Percentiles rank a stretch among this genome's conserved stretches.
These are phyloP conservation scores for Gracilaria caudata DNA, from an alignment of 23 red algal species.

Conservation along the genomic window DNA sequence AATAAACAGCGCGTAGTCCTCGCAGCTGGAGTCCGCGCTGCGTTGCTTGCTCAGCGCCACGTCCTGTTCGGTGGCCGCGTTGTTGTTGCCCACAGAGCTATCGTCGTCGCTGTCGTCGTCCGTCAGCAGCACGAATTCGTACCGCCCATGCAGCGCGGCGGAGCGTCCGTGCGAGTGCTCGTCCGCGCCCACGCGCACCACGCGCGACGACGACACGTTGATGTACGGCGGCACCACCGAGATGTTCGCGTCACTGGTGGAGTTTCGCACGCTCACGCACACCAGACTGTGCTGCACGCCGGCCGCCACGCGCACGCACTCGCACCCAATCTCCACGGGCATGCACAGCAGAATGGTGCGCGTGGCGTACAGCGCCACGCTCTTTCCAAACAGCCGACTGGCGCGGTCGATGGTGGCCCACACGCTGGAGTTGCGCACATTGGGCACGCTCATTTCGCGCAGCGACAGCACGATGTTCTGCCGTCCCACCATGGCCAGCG, in stretches of 20 bases:
- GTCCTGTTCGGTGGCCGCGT: neutral
- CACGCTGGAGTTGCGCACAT: constrained; percentile 49
- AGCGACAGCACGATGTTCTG: constrained; percentile 42
- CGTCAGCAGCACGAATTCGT: constrained; percentile 56
- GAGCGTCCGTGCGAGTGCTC: neutral
- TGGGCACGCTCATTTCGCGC: constrained; percentile 22
- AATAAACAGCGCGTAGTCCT: constrained; percentile 63
- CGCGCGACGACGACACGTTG: constrained; percentile 31
- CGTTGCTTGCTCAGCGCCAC: neutral
- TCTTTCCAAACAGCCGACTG: constrained; percentile 41
- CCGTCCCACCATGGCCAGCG: constrained; percentile 23
- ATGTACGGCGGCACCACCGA: constrained; percentile 59
- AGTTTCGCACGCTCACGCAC: constrained; percentile 30
- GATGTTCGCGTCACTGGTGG: constrained; percentile 44
- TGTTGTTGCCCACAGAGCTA: neutral
- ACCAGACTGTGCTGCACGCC: constrained; percentile 18
- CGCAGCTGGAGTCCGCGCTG: neutral
- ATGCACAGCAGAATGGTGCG: constrained; percentile 18
- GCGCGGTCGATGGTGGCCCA: constrained; percentile 73
- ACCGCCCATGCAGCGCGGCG: constrained; percentile 21
- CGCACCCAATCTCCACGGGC: constrained; percentile 50
- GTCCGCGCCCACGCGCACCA: neutral
- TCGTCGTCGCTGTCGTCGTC: constrained; percentile 29
- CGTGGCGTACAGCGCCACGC: constrained; percentile 39
- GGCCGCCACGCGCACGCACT: neutral